Conservation (phyloP, 2,329 filamentous ascomycete species). For the Ascochyta pisi region DNA sequence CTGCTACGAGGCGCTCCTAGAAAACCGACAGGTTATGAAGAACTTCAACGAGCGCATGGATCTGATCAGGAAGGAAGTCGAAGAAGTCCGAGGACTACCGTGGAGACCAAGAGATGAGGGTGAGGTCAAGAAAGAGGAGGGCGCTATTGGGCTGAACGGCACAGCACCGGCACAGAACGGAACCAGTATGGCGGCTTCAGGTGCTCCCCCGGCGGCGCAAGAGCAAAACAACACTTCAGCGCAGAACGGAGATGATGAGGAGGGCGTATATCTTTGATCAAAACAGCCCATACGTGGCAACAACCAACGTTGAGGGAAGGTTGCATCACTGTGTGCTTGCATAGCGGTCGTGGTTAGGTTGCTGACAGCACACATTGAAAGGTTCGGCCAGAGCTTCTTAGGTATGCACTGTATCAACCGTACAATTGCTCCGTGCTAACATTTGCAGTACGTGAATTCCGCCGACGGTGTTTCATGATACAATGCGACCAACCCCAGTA, state of each 20-base stretch:
- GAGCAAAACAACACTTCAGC: slow-evolving; percentile 1
- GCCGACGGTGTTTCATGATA: too few relatives aligned
- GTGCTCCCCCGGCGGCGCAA: not conserved
- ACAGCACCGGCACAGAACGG: slow-evolving; percentile 1
- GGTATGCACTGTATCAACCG: too few relatives aligned
- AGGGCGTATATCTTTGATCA: slow-evolving; percentile 14
- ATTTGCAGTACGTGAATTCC: too few relatives aligned
- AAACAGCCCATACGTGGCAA: not conserved
- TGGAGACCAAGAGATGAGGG: slow-evolving; percentile 54
- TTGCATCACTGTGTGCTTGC: too few relatives aligned
- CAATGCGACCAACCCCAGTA: too few relatives aligned
- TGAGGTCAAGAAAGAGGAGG: slow-evolving; percentile 19
- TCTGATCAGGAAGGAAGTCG: slow-evolving; percentile 70
- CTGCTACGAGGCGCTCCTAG: slow-evolving; percentile 75
- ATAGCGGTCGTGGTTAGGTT: too few relatives aligned
- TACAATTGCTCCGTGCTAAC: too few relatives aligned
- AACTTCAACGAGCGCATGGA: slow-evolving; percentile 72
- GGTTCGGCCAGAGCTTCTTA: too few relatives aligned
- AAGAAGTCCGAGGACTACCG: slow-evolving; percentile 61
- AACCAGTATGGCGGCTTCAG: not conserved
- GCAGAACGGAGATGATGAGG: slow-evolving; percentile 8
- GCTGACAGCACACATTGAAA: too few relatives aligned
- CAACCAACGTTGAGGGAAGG: too few relatives aligned
- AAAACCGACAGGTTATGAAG: slow-evolving; percentile 73
- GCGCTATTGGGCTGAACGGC: slow-evolving; percentile 4